Evolutionary conservation across 176 grass and related monocot genomes (phyloP), one percentile per base, ranked within the genome.

Genomic region (Cenchrus fungigraminus): DNA sequence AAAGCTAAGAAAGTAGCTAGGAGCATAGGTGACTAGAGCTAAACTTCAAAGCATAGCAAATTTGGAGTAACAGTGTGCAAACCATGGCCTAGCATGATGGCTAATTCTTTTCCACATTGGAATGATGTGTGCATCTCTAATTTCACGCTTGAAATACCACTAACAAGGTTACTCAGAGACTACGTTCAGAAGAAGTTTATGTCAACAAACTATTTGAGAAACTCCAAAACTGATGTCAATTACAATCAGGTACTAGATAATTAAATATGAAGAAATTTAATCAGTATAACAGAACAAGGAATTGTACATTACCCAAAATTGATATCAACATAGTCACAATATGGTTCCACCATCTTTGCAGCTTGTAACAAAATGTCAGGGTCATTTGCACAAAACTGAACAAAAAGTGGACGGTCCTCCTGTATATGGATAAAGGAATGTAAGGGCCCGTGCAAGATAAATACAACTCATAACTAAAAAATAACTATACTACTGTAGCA

Each of bases 351-450:
- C 13, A 85, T 82, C 79, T 89, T 96, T 59, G 94, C 97, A 47
- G 94, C 91, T 91, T 99, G 90, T 44, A 99, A 92, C 82, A 99
- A 88, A 83, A 99, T 82, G 52, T 96, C 90, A 76, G 97, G 97
- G 83, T 99, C 94, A 59, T 99, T 99, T 10, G 97, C 97, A 90
- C 97, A 99, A 56, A 99, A 99, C 85, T 99, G 97, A 73, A 99
- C 97, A 82, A 99, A 94, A 64, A 99, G 91, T 1, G 97, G 97
- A 1, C 91, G 91, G 77, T 99, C 97, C 79, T 94, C 93, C 93
- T 99, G 88, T 53, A 86, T n/a, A 64, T 87, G 74, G 45, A 16
- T 29, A 8, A 83, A 76, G 29, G 8, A 52, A 73, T 17, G 53
- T 78, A 52, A 83, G 6, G 58, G 54, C 40, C 42, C 16, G 29